phyloP scores from a whole-genome alignment of 2,329 filamentous ascomycete genomes.

The Fusarium pilosicola region DNA sequence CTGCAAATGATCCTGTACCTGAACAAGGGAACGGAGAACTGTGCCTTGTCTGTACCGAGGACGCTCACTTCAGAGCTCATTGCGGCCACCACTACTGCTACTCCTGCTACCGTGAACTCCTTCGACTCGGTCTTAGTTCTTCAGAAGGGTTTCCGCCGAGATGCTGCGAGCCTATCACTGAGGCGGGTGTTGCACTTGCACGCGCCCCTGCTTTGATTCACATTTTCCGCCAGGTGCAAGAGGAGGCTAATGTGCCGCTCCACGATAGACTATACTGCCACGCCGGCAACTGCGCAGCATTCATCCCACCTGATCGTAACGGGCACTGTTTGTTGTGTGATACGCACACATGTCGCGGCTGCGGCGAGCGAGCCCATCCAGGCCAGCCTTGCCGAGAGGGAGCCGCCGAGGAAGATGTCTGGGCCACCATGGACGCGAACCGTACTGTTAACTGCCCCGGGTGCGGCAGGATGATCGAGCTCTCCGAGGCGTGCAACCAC shows the following conservation, averaged over 20 bases:
- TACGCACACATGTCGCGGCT: constrained; percentile 21
- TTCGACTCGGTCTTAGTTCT: constrained; percentile 34
- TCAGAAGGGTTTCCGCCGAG: constrained; percentile 37
- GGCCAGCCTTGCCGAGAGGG: constrained; percentile 15
- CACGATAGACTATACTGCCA: constrained; percentile 37
- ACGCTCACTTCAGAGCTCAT: background rate
- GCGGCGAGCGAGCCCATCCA: constrained; percentile 17
- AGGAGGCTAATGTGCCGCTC: constrained; percentile 9
- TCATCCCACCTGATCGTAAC: constrained; percentile 24
- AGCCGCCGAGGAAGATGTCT: constrained; percentile 32
- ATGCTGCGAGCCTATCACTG: constrained; percentile 35
- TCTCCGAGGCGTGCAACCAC: constrained; percentile 41
- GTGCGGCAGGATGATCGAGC: constrained; percentile 35
- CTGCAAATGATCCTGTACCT: background rate
- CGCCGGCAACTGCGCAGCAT: constrained; percentile 30
- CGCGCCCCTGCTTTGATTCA: constrained; percentile 30
- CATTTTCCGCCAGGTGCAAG: constrained; percentile 33
- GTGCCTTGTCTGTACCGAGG: constrained; percentile 32
- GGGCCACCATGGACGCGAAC: constrained; percentile 41
- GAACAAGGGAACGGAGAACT: background rate
- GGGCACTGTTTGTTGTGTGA: constrained; percentile 23
- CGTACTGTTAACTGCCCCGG: constrained; percentile 36
- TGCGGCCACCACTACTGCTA: constrained; percentile 39
- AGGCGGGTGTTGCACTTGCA: constrained; percentile 14
- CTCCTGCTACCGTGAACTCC: constrained; percentile 27